Evolutionary conservation across 306 rosid genomes (phyloP).

Genomic region (Parietaria judaica): DNA sequence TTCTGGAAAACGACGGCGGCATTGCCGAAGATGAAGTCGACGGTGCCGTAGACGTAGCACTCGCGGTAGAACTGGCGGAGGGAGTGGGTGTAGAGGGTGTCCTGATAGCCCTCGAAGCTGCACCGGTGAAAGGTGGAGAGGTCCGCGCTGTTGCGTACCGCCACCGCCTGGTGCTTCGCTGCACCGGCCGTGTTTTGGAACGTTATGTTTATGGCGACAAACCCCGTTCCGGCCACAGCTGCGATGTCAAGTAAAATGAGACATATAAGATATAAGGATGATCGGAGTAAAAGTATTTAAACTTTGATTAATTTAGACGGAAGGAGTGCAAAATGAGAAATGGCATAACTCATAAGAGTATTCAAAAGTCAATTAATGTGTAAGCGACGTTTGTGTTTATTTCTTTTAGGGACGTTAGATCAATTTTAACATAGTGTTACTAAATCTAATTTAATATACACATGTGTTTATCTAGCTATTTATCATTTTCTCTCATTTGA

Average conservation of each 20-base stretch:
- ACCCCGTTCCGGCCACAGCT: background rate
- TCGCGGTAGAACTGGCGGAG: slow-evolving; percentile 10
- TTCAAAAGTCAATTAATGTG: too few species aligned
- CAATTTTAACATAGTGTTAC: too few species aligned
- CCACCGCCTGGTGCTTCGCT: slow-evolving; percentile 6
- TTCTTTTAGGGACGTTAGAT: too few species aligned
- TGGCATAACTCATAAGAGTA: too few species aligned
- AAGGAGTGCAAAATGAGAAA: background rate
- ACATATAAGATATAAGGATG: background rate
- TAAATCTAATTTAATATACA: too few species aligned
- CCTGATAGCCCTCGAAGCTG: slow-evolving; percentile 10
- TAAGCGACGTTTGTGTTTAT: too few species aligned
- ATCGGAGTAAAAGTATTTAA: background rate
- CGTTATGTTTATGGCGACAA: slow-evolving; percentile 1
- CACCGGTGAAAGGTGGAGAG: background rate
- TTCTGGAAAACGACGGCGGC: slow-evolving; percentile 6
- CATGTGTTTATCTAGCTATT: too few species aligned
- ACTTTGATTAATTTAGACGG: too few species aligned
- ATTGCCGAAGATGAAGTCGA: slow-evolving; percentile 10
- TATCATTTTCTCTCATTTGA: too few species aligned
- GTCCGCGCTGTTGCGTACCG: slow-evolving; percentile 4
- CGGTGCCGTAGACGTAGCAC: slow-evolving; percentile 6
- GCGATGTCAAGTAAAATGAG: background rate
- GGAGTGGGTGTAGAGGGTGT: slow-evolving; percentile 11
- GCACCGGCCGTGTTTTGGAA: slow-evolving; percentile 10